Base-by-base conservation (phyloP, 2,329 filamentous ascomycete genomes). In the Ophiostoma pallidulum region DNA sequence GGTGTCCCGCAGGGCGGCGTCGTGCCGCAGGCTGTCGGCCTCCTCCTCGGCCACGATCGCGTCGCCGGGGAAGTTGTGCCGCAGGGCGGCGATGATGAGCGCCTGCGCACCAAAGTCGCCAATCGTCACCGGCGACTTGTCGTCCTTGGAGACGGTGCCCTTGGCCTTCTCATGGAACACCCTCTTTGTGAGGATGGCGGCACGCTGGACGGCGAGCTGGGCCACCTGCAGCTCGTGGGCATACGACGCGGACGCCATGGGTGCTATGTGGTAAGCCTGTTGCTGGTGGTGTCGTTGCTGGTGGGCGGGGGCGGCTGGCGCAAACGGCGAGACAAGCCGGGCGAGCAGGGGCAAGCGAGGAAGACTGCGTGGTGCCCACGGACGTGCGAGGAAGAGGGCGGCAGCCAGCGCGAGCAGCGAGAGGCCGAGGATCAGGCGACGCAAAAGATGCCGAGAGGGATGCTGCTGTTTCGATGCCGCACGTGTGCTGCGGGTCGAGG, bases 41-140 rank as follows among this genome's bases (percentile, higher is more conserved):
- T 98, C 92, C 68, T 98, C 92, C 67, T 98, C 92, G 56, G 86
- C 92, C 36, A 98, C 87, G 54, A 98, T 86, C 64, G 87, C 84
- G 62, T 98, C 92, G 31, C 80, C 62, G 16, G 92, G 92, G 71
- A 98, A 98, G 67, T 85, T 87, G 67, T 86, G 79, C 66, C 83
- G 82, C 57, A 98, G 82, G 24, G 91, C 91, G 49, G 82, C 77
- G 61, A 97, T 95, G 67, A 98, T 95, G 56, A 98, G 79, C 28
- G 92, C 90, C 71, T 98, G 92, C 32, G 92, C 94, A 61, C 92
- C 92, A 65, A 95, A 97, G 70, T 98, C 92, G 64, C 91, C 92
- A 59, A 97, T 92, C 16, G 92, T 98, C 59, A 98, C 92, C 55
- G 92, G 92, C 9, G 90, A 95, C 63, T 87, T 88, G 74, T 98